These are phyloP conservation scores for Alisma plantagoaquatica DNA, from an alignment of 106 monocot species.

Conservation along the genomic window DNA sequence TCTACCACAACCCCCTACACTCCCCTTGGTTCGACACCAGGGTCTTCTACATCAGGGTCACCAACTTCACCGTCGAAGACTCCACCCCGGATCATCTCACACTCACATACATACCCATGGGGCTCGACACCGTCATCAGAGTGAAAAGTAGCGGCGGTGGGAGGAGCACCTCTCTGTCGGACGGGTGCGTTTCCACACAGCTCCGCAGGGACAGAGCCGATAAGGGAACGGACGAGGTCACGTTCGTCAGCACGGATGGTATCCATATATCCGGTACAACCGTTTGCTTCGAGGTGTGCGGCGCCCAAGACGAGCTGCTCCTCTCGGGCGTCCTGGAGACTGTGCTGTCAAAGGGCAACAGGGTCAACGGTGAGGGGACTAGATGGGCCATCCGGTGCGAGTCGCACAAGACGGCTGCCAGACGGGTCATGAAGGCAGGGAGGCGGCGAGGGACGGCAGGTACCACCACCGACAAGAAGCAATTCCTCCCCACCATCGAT, in stretches of 20 bases:
- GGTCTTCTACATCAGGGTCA: conserved; percentile 45
- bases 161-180: conserved; percentile 37
- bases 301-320: conserved; percentile 15
- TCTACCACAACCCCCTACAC: too few species aligned
- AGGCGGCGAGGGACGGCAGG: conserved; percentile 30
- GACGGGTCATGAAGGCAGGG: background rate
- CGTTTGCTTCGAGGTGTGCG: conserved; percentile 44
- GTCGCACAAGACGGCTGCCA: conserved; percentile 36
- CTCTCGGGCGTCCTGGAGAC: conserved; percentile 30
- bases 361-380: conserved; percentile 6
- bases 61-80: conserved; percentile 26
- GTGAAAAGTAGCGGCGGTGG: conserved; percentile 54
- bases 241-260: conserved; percentile 60
- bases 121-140: conserved; percentile 40
- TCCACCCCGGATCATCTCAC: conserved; percentile 37
- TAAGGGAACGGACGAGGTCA: conserved; percentile 44
- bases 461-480: conserved; percentile 9
- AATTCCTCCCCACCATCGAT: conserved; percentile 27
- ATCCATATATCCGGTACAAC: conserved; percentile 51
- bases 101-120: conserved; percentile 34
- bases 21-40: conserved; percentile 44
- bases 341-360: conserved; percentile 24
- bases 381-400: conserved; percentile 24
- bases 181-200: conserved; percentile 34
- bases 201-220: conserved; percentile 59